A percentile compares a stretch with the other conserved stretches of the same genome.
phyloP scores from a whole-genome alignment of 2,329 filamentous ascomycete genomes.

The Pseudocercospora pini-densiflorae region DNA sequence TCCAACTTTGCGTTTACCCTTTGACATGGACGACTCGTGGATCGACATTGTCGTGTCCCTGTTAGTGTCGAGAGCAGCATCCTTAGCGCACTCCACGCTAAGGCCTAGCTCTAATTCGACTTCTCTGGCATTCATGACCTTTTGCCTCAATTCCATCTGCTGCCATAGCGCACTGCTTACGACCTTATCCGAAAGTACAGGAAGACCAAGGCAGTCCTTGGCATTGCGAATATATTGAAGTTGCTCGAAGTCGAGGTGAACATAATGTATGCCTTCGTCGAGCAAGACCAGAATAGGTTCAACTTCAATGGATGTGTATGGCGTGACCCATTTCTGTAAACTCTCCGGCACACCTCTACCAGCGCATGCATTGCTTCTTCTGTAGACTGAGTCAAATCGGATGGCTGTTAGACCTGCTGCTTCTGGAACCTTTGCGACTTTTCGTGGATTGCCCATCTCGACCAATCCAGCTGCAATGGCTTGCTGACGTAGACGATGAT shows the following conservation, averaged over 20 bases:
- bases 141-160: conserved; percentile 60
- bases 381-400: conserved; percentile 58
- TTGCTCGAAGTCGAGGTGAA: conserved; percentile 64
- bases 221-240: conserved; percentile 58
- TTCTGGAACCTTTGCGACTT: conserved; percentile 53
- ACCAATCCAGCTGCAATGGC: conserved; percentile 55
- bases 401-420: conserved; percentile 56
- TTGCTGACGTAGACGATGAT: conserved; percentile 54
- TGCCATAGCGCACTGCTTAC: conserved; percentile 63
- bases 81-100: conserved; percentile 48
- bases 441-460: conserved; percentile 47
- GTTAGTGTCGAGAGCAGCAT: conserved; percentile 20
- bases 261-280: conserved; percentile 64
- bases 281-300: conserved; percentile 60
- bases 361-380: conserved; percentile 47
- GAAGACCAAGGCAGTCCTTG: conserved; percentile 58
- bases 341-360: conserved; percentile 48
- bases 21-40: conserved; percentile 35
- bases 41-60: conserved; percentile 38
- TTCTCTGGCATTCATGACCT: conserved; percentile 58
- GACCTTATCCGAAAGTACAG: conserved; percentile 60
- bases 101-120: conserved; percentile 59
- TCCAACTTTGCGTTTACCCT: conserved; percentile 50
- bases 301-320: conserved; percentile 60
- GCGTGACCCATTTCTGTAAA: conserved; percentile 53